phyloP scores from a whole-genome alignment of 495 filamentous ascomycete species.

The Trichoderma erinaceum region DNA sequence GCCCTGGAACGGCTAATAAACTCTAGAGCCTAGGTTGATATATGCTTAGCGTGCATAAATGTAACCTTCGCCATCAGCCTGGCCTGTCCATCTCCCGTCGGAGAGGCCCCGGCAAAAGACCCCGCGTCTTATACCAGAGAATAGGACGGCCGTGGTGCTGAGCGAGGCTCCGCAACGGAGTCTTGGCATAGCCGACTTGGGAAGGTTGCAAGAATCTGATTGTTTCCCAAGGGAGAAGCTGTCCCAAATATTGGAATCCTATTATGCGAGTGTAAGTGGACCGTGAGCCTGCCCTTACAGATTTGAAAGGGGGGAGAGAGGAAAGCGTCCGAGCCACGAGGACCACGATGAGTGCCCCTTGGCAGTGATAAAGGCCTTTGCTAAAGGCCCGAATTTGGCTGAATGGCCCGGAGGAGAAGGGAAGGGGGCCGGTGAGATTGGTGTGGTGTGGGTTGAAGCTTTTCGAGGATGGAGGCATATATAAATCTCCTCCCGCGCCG shows the following conservation, averaged over 20 bases:
- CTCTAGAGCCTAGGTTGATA: not conserved
- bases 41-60: constrained; percentile 1
- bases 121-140: not conserved
- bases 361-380: not conserved
- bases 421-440: not conserved
- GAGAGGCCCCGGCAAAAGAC: not conserved
- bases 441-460: not conserved
- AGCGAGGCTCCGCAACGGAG: not conserved
- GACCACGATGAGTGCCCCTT: not conserved
- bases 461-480: not conserved
- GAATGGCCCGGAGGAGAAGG: not conserved
- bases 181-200: not conserved
- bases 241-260: not conserved
- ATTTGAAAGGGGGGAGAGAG: not conserved
- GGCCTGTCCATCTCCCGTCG: not conserved
- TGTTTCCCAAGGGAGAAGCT: constrained; percentile 6
- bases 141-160: not conserved
- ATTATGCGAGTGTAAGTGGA: too few relatives aligned
- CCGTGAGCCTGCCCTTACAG: not conserved
- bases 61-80: not conserved
- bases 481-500: not conserved
- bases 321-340: too few relatives aligned
- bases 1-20: not conserved
- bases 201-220: not conserved
- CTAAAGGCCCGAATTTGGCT: not conserved